Conservation (phyloP, 495 filamentous ascomycete species). For the Corynascus novoguineensis region DNA sequence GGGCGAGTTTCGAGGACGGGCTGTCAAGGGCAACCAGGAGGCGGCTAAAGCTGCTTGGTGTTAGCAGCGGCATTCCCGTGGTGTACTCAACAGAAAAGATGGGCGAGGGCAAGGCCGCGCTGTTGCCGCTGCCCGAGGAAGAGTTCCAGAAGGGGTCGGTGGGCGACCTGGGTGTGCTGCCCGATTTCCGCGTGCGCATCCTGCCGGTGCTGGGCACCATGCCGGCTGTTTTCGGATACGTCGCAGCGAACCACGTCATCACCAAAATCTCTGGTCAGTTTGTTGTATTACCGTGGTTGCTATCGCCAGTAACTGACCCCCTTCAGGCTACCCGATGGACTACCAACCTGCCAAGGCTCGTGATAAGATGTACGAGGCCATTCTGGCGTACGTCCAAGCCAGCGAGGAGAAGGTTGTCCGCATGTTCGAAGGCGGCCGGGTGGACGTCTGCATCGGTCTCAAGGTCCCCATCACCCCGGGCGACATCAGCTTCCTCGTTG, state of each 20-base stretch:
- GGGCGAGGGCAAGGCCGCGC: conserved; percentile 82
- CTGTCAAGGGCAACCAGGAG: conserved; percentile 80
- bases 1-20: conserved; percentile 79
- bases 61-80: conserved; percentile 79
- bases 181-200: conserved; percentile 90
- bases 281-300: neutral
- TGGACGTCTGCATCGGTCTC: conserved; percentile 58
- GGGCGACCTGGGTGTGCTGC: conserved; percentile 77
- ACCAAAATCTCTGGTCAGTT: conserved; percentile 59
- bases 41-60: conserved; percentile 67
- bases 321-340: conserved; percentile 76
- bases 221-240: conserved; percentile 92
- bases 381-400: conserved; percentile 65
- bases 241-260: conserved; percentile 85
- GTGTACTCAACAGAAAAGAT: conserved; percentile 93
- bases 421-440: conserved; percentile 44
- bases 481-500: conserved; percentile 80
- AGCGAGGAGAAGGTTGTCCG: conserved; percentile 67
- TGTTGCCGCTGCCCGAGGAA: conserved; percentile 81
- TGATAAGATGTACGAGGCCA: conserved; percentile 84
- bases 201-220: conserved; percentile 93
- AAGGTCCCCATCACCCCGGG: conserved; percentile 68
- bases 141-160: conserved; percentile 86
- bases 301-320: neutral
- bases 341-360: conserved; percentile 74